Percentiles rank a stretch among this genome's conserved stretches.
Evolutionary conservation across 1,284 basidiomycete species (phyloP).

Genomic region (Trichosporon sp.): DNA sequence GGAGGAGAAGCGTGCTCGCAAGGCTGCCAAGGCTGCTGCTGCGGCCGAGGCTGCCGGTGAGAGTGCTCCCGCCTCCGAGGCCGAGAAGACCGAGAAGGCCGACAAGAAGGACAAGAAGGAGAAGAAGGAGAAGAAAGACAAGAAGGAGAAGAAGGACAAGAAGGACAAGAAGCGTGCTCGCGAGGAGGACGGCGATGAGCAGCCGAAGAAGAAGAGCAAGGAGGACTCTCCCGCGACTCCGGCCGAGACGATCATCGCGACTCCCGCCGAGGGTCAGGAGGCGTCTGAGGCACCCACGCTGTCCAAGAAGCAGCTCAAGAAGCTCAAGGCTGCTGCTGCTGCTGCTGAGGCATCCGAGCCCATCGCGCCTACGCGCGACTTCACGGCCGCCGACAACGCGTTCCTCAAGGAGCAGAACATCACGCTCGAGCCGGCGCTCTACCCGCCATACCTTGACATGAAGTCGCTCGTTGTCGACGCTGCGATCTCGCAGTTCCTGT

Average conservation of each 20-base stretch:
- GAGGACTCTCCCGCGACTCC: conserved; percentile 26
- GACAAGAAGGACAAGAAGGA: conserved; percentile 24
- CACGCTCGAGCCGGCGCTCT: conserved; percentile 58
- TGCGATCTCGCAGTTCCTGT: conserved; percentile 60
- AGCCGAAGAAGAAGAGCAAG: conserved; percentile 25
- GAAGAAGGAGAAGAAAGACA: conserved; percentile 37
- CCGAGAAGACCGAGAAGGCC: too few relatives aligned
- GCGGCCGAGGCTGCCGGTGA: conserved; percentile 9
- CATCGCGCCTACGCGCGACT: conserved; percentile 24
- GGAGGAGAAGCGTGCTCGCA: conserved; percentile 35
- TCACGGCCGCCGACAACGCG: conserved; percentile 53
- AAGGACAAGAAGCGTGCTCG: conserved; percentile 40
- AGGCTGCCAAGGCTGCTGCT: conserved; percentile 30
- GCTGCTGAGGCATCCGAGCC: conserved; percentile 30
- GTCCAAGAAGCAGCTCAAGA: conserved; percentile 45
- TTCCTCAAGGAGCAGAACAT: conserved; percentile 70
- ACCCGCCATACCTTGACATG: conserved; percentile 73
- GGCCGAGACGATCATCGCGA: conserved; percentile 18
- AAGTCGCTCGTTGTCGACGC: conserved; percentile 61
- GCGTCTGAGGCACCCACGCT: conserved; percentile 8
- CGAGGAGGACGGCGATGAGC: conserved; percentile 18
- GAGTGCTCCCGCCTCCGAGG: conserved; percentile 27
- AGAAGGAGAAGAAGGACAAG: conserved; percentile 30
- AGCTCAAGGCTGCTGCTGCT: conserved; percentile 31
- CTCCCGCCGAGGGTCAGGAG: conserved; percentile 16